Evolutionary conservation across 371 early-diverging fungal genomes (phyloP).

Genomic region (Mucor indicus): DNA sequence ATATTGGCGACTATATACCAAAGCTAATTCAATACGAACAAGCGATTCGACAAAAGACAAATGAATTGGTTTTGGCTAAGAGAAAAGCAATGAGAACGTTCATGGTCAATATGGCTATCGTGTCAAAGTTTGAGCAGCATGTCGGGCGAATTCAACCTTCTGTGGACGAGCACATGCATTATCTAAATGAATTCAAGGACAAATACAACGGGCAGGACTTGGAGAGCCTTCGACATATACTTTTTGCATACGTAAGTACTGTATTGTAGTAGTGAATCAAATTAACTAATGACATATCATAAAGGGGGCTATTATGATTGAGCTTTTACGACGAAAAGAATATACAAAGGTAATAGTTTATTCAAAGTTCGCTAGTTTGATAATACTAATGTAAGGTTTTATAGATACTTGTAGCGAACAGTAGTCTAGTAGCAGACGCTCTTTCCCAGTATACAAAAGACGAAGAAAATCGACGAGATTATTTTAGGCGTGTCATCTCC

Average conservation of each 20-base stretch:
- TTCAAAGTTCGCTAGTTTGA: neutral
- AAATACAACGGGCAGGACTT: conserved; percentile 20
- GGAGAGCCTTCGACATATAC: conserved; percentile 19
- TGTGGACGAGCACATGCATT: conserved; percentile 21
- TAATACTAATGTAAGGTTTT: too few relatives aligned
- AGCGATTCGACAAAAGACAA: conserved; percentile 31
- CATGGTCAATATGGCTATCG: conserved; percentile 29
- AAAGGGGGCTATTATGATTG: conserved; percentile 66
- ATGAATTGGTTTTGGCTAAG: conserved; percentile 22
- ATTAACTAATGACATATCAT: too few relatives aligned
- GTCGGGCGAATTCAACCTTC: conserved; percentile 21
- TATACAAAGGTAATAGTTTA: conserved; percentile 52
- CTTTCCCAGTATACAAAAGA: conserved; percentile 53
- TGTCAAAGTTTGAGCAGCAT: conserved; percentile 51
- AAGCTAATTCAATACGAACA: conserved; percentile 34
- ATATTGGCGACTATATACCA: conserved; percentile 61
- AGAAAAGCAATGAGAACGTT: conserved; percentile 37
- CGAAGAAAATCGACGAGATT: conserved; percentile 65
- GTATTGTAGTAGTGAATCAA: neutral
- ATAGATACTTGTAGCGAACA: conserved; percentile 24
- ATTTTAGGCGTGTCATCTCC: conserved; percentile 55
- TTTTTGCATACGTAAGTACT: conserved; percentile 37
- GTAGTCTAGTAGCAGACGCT: conserved; percentile 60
- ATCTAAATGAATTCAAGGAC: conserved; percentile 22
- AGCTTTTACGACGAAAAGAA: conserved; percentile 71